Evolutionary conservation across 2,329 filamentous ascomycete species (phyloP), one percentile per base, ranked within the genome.

Genomic region (Nigrospora osmanthi): DNA sequence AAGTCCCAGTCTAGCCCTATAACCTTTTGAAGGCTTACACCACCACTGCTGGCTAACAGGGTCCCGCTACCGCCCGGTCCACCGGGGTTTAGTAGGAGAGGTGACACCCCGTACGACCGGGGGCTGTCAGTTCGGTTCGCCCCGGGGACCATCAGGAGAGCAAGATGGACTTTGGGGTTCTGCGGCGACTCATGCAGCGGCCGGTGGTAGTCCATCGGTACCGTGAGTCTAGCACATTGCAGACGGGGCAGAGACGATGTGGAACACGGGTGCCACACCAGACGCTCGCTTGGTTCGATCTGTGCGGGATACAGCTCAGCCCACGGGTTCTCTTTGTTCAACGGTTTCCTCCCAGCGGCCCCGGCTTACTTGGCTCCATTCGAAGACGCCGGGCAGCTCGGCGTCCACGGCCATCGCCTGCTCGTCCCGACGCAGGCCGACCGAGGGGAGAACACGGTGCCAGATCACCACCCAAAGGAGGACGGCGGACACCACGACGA

Each of bases 201-300:
- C 13, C 66, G 62, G 46, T 62, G 54, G 47, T 72, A 72, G 51
- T 72, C 70, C 63, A 73, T 69, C 11, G 71, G 67, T 4, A 73
- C 65, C 9, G 68, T 70, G 11, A 73, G 60, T 17, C 69, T 62
- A 37, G 71, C 66, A 53, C 70, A 73, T 46, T 60, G 15, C 35
- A 33, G 31, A 10, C 31, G 30, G 10, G 14, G 9, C 19, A 11
- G 35, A 7, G 15, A n/a, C 14, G 37, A 61, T 28, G 47, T 49
- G 3, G 44, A 43, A 43, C 71, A 75, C 40, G 64, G 62, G 40
- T 68, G 61, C 68, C 70, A 75, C 48, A 55, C 51, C 5, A 75
- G 61, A 43, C 70, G 64, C 49, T 67, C 56, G 48, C 63, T 71
- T n/a, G 71, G 66, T 7, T 54, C 54, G 43, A 75, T 72, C 65